Evolutionary conservation across 2,329 filamentous ascomycete genomes (phyloP).

Genomic region (Colletotrichum salicis): DNA sequence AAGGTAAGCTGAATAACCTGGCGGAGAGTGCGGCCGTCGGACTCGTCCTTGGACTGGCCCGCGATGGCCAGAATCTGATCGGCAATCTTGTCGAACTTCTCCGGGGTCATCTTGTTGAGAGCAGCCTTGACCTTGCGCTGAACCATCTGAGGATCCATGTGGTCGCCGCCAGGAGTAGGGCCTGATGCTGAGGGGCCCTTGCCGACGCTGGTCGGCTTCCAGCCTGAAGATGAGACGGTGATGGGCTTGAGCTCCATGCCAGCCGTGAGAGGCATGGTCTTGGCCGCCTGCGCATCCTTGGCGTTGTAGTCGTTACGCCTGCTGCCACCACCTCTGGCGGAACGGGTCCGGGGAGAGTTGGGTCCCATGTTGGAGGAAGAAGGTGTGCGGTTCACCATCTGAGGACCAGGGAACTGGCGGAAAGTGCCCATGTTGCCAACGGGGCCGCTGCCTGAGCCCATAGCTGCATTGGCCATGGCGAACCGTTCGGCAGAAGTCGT

Average conservation of each 20-base stretch:
- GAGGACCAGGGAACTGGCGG: constrained; percentile 64
- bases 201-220: constrained; percentile 85
- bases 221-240: constrained; percentile 76
- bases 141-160: constrained; percentile 90
- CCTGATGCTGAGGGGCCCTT: constrained; percentile 48
- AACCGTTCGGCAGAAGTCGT: constrained; percentile 85
- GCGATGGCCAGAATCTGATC: constrained; percentile 94
- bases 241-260: constrained; percentile 86
- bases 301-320: constrained; percentile 66
- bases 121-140: constrained; percentile 99
- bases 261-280: constrained; percentile 91
- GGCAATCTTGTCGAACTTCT: constrained; percentile 97
- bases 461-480: constrained; percentile 66
- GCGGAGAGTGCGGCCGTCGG: constrained; percentile 90
- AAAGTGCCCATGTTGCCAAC: constrained; percentile 49
- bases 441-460: constrained; percentile 41
- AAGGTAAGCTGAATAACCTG: constrained; percentile 99
- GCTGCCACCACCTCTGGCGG: constrained; percentile 66
- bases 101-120: constrained; percentile 99
- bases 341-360: constrained; percentile 77
- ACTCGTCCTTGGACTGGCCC: constrained; percentile 93
- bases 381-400: constrained; percentile 71
- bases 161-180: constrained; percentile 54
- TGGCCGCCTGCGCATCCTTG: constrained; percentile 78
- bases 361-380: constrained; percentile 70